Evolutionary conservation across 768 basidiomycete species (phyloP), one percentile per base, ranked within the genome.

Genomic region (Termitomyces sp.): DNA sequence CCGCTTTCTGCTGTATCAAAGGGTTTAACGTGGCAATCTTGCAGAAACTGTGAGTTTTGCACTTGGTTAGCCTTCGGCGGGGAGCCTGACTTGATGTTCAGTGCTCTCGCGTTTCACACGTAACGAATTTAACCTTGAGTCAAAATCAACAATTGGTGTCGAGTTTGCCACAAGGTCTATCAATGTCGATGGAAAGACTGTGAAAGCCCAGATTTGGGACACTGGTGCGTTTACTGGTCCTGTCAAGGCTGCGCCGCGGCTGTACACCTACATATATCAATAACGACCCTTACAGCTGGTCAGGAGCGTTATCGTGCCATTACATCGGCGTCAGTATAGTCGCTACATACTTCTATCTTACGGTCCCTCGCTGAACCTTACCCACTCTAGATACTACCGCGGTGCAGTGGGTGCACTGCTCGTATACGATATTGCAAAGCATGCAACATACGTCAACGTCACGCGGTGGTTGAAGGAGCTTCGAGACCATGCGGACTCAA

Each of bases 81-180:
- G 60, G 54, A 63, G 56, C 55, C 36, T 62, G 47, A 60, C 43
- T 36, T 54, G 41, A 57, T 47, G 47, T 23, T 33, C 72, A 99
- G 97, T 99, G 76, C 95, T 99, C 72, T 96, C 95, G 77, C 94
- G 97, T 70, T 99, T 99, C 85, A 99, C 97, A 66, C 88, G 95
- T 67, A 98, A 98, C 71, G 95, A 98, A 76, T 99, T 99, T 86
- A 97, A 95, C 80, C 83, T 96, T 66, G 97, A 98, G 71, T 94
- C 95, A 47, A 98, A 98, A 80, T 98, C 96, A 61, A 99, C 97
- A 26, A 98, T 99, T 73, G 96, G 97, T 56, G 96, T 99, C 66
- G 96, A 98, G 76, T 99, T 99, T 68, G 97, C 96, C 4, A 98
- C 96, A 44, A 86, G 97, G 69, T 91, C 93, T 18, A 93, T 94